These are phyloP conservation scores for Catunica adiposa DNA, from an alignment of 2,329 filamentous ascomycete genomes.

Conservation along the genomic window DNA sequence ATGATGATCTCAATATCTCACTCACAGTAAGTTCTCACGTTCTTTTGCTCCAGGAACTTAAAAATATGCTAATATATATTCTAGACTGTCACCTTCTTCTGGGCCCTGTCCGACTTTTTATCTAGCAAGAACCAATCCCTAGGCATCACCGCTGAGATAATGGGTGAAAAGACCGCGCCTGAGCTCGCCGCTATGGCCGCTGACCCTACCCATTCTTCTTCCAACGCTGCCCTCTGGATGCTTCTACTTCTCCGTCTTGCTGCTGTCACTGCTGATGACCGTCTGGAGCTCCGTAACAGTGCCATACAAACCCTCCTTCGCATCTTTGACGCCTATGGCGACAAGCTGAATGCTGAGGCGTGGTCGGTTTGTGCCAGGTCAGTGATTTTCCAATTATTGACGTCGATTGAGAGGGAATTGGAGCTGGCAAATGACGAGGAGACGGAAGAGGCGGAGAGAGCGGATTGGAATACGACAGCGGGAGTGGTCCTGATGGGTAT, in stretches of 20 bases:
- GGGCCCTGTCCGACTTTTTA: constrained; percentile 84
- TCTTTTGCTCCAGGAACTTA: background rate
- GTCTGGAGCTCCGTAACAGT: constrained; percentile 64
- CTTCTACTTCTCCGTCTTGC: constrained; percentile 55
- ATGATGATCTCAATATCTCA: constrained; percentile 87
- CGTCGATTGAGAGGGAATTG: constrained; percentile 34
- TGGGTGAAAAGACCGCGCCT: constrained; percentile 30
- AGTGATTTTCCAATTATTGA: constrained; percentile 63
- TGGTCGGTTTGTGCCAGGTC: constrained; percentile 73
- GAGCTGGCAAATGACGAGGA: constrained; percentile 9
- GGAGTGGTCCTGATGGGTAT: constrained; percentile 59
- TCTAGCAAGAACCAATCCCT: constrained; percentile 42
- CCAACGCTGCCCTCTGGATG: constrained; percentile 62
- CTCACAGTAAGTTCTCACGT: constrained; percentile 47
- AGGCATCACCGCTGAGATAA: constrained; percentile 39
- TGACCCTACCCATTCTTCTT: constrained; percentile 40
- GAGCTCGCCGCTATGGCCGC: constrained; percentile 44
- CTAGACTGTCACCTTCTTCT: constrained; percentile 83
- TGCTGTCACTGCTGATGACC: constrained; percentile 51
- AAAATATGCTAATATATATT: constrained; percentile 11
- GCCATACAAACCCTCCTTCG: constrained; percentile 80
- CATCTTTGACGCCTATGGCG: constrained; percentile 83
- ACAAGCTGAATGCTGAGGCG: constrained; percentile 56
- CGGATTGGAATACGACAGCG: constrained; percentile 58
- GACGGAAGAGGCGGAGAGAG: constrained; percentile 27